Evolutionary conservation across 768 basidiomycete genomes (phyloP).

Genomic region (Macrolepiota albuminosa): DNA sequence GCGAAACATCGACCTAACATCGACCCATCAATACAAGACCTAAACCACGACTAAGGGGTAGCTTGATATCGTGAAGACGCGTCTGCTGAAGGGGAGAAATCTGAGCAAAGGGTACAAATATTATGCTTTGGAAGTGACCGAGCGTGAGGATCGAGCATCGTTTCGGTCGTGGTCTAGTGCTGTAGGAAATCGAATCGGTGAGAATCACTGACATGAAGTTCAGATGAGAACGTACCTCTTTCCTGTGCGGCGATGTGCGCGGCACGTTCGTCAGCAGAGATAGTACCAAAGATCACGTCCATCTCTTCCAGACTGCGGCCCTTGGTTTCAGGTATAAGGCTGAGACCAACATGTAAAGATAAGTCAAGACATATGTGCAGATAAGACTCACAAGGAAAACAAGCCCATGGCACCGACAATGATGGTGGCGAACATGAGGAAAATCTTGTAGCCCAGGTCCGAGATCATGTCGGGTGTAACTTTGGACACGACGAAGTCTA

Average conservation of each 20-base stretch:
- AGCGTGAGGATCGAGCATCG: not conserved
- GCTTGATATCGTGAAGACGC: not conserved
- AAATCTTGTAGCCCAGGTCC: slow-evolving; percentile 66
- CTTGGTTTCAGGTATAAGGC: slow-evolving; percentile 60
- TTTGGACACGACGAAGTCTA: slow-evolving; percentile 71
- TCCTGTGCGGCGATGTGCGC: slow-evolving; percentile 47
- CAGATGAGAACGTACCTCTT: slow-evolving; percentile 21
- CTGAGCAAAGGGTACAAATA: not conserved
- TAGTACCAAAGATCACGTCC: slow-evolving; percentile 51
- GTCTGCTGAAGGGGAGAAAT: not conserved
- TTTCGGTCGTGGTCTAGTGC: slow-evolving; percentile 1
- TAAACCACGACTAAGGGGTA: not conserved
- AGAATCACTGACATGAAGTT: not conserved
- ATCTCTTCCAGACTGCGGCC: slow-evolving; percentile 51
- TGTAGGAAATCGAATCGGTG: not conserved
- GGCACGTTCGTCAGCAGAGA: slow-evolving; percentile 49
- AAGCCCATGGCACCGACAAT: slow-evolving; percentile 66
- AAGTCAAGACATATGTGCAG: not conserved
- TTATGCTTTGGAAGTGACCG: not conserved
- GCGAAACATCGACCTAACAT: no score
- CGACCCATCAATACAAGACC: not conserved
- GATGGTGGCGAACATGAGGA: slow-evolving; percentile 72
- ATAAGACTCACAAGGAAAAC: slow-evolving; percentile 52
- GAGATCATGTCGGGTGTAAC: slow-evolving; percentile 61
- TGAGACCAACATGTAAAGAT: not conserved